Base-by-base conservation (phyloP, 2,329 filamentous ascomycete genomes). In the Xylaria sp. region DNA sequence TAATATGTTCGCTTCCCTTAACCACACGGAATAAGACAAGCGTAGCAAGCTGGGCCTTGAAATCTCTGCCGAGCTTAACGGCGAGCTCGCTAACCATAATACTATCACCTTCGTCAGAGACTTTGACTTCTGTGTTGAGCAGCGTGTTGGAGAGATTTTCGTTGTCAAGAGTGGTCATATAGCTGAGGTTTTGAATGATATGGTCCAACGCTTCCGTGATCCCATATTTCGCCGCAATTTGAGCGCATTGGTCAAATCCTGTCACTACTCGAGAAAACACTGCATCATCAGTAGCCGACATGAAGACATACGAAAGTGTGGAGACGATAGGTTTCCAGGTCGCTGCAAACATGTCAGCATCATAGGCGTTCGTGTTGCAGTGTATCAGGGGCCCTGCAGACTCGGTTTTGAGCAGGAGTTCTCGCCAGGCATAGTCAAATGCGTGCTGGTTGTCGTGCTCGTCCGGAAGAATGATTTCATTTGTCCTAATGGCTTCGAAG, bases 1-100 rank as follows among this genome's bases (percentile, higher is more conserved):
- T 90, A 4, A 93, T 86, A 58, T 86, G 83, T 81, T 98, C 96
- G 75, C 93, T 97, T 50, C 93, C 93, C 65, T 91, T 92, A 63
- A 98, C 89, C 25, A 99, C 92, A 48, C 94, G 90, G 86, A 99
- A 99, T 34, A 99, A 85, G n/a, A 99, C 93, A 62, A 98, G 89
- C 8, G 94, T 97, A 7, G 96, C 95, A 64, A 99, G 85, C 79
- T 99, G 95, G 46, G 95, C 95, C 77, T 94, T 91, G 81, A 97
- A 95, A 79, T 99, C 94, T 73, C 95, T 88, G 50, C 96, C 96
- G 77, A 99, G 94, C 78, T 97, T 94, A 69, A 99, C 96, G 55
- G 97, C 95, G 72, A 98, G 90, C 83, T 98, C 95, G 79, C 95
- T 98, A 74, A 99, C 97, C 96, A 99, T 99, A 66, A 99, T 94